Evolutionary conservation across 345 rosid species (phyloP), one percentile per base, ranked within the genome.

Genomic region (Brassica juncea): DNA sequence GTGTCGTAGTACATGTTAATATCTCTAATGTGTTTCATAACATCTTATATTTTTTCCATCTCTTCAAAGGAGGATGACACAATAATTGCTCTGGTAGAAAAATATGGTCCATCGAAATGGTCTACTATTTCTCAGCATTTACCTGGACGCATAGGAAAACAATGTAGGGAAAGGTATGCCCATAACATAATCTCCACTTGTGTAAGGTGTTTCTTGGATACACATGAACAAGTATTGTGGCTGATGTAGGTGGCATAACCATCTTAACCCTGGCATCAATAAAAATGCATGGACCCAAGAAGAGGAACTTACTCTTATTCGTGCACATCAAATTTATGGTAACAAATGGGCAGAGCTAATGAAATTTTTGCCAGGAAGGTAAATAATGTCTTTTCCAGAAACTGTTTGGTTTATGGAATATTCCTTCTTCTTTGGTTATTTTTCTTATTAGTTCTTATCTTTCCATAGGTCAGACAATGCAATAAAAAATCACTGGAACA

Each of bases 211-310:
- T 19, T 19, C 28, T 66, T 44, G 10, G 35, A 60, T 35, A 15
- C 60, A 42, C 72, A 76, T 81, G 70, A 65, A 25, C 69, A 71
- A 66, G 1, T 59, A 55, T 82, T 52, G 70, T 66, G 84, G 66
- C 23, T 47, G 68, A 68, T 82, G 75, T 72, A 96, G 99, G 94
- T 96, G 99, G 99, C 99, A 96, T 86, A 96, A 96, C 87, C 99
- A 96, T 89, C 92, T 93, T 72, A 96, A 96, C 88, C 99, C 99
- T 72, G 84, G 83, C 49, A 96, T 96, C 82, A 96, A 92, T 84
- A 96, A 90, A 81, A 97, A 96, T 84, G 97, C 99, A 58, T 96
- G 99, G 99, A 93, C 97, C 77, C 98, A 93, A 70, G 93, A 93
- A 82, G 99, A 96, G 84, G 99, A 96, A 85, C 54, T 96, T 85